phyloP scores from a whole-genome alignment of 768 basidiomycete genomes.

The Asterophora parasitica region DNA sequence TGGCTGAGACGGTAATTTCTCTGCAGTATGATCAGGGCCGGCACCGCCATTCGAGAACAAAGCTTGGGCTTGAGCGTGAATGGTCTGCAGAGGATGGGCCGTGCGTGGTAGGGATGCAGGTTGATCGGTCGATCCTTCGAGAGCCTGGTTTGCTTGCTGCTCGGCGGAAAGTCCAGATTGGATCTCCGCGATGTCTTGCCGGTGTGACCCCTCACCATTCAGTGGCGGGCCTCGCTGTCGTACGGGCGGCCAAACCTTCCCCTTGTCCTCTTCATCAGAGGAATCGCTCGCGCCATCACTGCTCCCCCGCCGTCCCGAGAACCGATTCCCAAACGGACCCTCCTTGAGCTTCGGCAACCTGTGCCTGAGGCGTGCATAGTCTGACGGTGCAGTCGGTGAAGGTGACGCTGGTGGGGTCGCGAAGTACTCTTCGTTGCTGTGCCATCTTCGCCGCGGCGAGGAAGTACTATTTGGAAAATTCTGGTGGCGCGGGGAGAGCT shows the following conservation, averaged over 20 bases:
- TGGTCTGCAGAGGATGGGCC: neutral
- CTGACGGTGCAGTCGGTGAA: neutral
- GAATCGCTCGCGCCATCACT: conserved; percentile 5
- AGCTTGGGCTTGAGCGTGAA: too few relatives aligned
- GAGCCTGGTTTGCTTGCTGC: neutral
- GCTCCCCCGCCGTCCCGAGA: conserved; percentile 13
- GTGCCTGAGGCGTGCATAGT: conserved; percentile 3
- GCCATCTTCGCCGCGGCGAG: conserved; percentile 3
- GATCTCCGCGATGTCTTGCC: too few relatives aligned
- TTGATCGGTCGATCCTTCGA: neutral
- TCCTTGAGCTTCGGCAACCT: conserved; percentile 19
- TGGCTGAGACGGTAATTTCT: too few relatives aligned
- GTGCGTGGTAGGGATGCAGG: neutral
- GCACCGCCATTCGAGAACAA: too few relatives aligned
- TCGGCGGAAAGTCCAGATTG: neutral
- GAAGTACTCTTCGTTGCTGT: conserved; percentile 14
- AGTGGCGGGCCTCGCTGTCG: conserved; percentile 5
- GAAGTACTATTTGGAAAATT: neutral
- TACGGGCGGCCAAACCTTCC: conserved; percentile 22
- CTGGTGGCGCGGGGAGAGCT: conserved; percentile 5
- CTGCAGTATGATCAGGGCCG: too few relatives aligned
- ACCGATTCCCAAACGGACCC: conserved; percentile 26
- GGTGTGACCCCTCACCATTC: neutral
- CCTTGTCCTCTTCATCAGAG: conserved; percentile 14
- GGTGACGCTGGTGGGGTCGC: conserved; percentile 1